These are phyloP conservation scores for Phascolomyces articulosus DNA, from an alignment of 371 early-diverging fungal genomes.

Conservation along the genomic window DNA sequence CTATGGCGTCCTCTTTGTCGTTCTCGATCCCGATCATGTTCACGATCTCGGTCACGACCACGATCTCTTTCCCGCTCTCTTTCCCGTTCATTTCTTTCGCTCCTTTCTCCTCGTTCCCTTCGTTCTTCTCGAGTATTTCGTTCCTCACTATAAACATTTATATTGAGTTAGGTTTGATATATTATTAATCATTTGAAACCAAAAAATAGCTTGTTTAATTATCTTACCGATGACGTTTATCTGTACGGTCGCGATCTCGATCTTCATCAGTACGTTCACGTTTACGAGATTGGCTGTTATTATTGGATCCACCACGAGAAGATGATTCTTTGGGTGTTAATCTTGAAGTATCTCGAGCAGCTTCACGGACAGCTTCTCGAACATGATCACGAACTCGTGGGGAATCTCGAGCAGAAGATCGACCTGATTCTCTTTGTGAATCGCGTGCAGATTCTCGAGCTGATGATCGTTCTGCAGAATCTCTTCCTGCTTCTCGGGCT, in stretches of 20 bases:
- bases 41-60: constrained; percentile 3
- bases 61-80: constrained; percentile 19
- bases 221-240: constrained; percentile 20
- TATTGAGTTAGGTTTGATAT: too few species aligned
- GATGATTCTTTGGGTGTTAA: constrained; percentile 1
- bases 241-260: constrained; percentile 13
- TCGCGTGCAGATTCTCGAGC: constrained; percentile 7
- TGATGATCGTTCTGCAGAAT: neutral
- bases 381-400: constrained; percentile 18
- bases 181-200: too few species aligned
- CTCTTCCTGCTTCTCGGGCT: constrained; percentile 1
- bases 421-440: neutral
- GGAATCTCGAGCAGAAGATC: neutral
- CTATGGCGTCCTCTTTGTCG: constrained; percentile 9
- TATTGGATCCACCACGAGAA: constrained; percentile 1
- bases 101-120: neutral
- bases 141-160: constrained; percentile 19
- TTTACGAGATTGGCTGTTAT: constrained; percentile 1
- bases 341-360: constrained; percentile 12
- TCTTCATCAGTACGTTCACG: constrained; percentile 17
- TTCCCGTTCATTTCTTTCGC: constrained; percentile 20
- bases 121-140: constrained; percentile 22
- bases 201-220: too few species aligned
- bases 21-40: constrained; percentile 21
- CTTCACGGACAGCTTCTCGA: constrained; percentile 24